A percentile compares a stretch with the other conserved stretches of the same genome.
These are phyloP conservation scores for Suillus spraguei DNA, from an alignment of 768 basidiomycete genomes.

Conservation along the genomic window DNA sequence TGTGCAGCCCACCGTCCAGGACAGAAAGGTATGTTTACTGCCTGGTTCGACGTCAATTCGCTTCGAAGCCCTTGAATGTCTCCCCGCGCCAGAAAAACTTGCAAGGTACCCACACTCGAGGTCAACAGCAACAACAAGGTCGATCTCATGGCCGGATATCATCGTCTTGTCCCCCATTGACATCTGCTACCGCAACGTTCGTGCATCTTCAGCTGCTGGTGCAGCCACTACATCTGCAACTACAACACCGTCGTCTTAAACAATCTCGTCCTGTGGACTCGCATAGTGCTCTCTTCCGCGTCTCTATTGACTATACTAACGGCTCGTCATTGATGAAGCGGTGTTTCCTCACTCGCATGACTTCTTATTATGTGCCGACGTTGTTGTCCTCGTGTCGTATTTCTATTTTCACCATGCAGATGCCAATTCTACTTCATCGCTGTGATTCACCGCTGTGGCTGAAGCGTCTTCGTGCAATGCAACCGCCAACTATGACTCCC, in stretches of 20 bases:
- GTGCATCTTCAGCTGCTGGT: not conserved
- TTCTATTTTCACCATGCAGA: not conserved
- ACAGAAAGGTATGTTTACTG: not conserved
- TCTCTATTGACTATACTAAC: not conserved
- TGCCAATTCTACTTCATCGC: not conserved
- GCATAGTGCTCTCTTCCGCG: constrained; percentile 5
- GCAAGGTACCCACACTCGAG: not conserved
- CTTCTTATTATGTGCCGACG: not conserved
- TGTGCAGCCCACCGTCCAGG: not conserved
- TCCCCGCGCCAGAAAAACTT: not conserved
- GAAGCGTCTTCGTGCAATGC: not conserved
- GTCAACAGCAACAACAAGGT: constrained; percentile 4
- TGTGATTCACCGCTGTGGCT: not conserved
- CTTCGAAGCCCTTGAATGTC: constrained; percentile 4
- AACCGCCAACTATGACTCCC: not conserved
- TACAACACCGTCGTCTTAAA: not conserved
- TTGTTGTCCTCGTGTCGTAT: not conserved
- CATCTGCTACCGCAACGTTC: not conserved
- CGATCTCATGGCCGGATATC: not conserved
- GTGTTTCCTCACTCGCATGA: not conserved
- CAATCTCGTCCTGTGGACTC: not conserved
- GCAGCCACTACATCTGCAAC: not conserved
- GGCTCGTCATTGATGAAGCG: not conserved
- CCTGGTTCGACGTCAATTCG: not conserved
- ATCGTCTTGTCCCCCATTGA: not conserved